Base-by-base conservation (phyloP, 164 flowering plant species). In the Berberis vulgaris region DNA sequence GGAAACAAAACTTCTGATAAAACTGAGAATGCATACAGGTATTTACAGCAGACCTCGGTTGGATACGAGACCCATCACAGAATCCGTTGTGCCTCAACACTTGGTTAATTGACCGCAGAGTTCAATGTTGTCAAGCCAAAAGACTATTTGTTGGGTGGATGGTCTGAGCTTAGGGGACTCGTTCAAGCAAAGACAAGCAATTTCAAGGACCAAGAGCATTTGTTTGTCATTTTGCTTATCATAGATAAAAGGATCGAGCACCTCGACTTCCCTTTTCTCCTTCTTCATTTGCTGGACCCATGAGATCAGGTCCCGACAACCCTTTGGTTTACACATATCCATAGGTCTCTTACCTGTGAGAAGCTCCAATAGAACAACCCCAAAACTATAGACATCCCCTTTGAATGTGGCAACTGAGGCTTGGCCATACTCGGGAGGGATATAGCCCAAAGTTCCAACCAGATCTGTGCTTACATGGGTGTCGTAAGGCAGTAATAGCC, bases 361-460 rank as follows among this genome's bases (percentile, higher is more conserved):
- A 72, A 89, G 88, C 77, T 89, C 97, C 73, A 89, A 66, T 39
- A 89, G 86, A 57, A 89, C 97, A 11, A 89, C 94, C 5, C 97
- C 97, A 64, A 89, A 87, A 67, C 97, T 89, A 60, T 87, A 89
- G 1, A 89, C 82, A 72, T 89, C 97, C 2, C 97, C 97, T 64
- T 81, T 85, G 64, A 79, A 87, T 39, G 87, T 84, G 6, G 97
- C 94, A 55, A 79, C 81, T 0, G 86, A 72, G 45, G 97, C 80
- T 60, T 81, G 88, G 6, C 89, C 79, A 71, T 89, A 89, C 63
- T 89, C 97, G 0, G 97, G 97, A 53, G 97, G 97, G 56, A 89
- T 89, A 69, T 87, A 89, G 11, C 97, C 97, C 40, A 89, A 56
- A 12, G 97, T 89, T 50, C 97, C 94, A 58, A 89, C 94, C 11